These are phyloP conservation scores for Talaromyces sp. DNA, from an alignment of 2,329 filamentous ascomycete genomes.

Conservation along the genomic window DNA sequence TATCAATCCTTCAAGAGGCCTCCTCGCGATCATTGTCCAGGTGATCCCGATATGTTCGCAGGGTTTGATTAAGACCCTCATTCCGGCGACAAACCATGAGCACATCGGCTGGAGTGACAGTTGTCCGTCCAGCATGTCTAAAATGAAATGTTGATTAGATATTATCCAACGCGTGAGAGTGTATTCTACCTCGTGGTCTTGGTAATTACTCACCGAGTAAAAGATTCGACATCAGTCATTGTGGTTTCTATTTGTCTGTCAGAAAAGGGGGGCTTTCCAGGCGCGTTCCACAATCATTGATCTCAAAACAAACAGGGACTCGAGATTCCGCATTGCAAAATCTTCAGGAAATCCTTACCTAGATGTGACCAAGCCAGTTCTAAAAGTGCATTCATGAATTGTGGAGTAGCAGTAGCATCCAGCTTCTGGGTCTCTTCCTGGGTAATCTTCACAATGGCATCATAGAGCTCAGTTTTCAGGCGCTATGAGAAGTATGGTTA, in stretches of 20 bases:
- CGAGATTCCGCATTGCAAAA: too few species aligned
- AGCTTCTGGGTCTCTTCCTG: conserved; percentile 76
- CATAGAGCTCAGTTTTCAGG: conserved; percentile 84
- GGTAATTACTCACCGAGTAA: conserved; percentile 53
- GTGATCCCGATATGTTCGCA: conserved; percentile 51
- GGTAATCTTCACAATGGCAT: conserved; percentile 80
- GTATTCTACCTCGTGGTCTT: not conserved
- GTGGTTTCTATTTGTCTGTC: conserved; percentile 49
- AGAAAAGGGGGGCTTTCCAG: not conserved
- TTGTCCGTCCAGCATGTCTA: conserved; percentile 78
- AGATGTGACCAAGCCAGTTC: conserved; percentile 88
- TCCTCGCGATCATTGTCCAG: conserved; percentile 24
- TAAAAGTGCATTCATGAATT: conserved; percentile 83
- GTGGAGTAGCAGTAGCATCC: conserved; percentile 83
- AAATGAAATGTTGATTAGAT: conserved; percentile 41
- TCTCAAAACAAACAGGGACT: not conserved
- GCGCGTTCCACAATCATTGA: not conserved
- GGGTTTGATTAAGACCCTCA: conserved; percentile 75
- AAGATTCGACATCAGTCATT: conserved; percentile 65
- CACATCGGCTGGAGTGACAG: conserved; percentile 83
- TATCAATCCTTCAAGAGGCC: conserved; percentile 23
- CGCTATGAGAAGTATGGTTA: conserved; percentile 54
- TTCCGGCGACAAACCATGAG: conserved; percentile 85
- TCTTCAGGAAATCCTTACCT: conserved; percentile 54
- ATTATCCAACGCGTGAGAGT: not conserved